phyloP scores from a whole-genome alignment of 176 grass and related monocot species.

The Cenchrus fungigraminus region DNA sequence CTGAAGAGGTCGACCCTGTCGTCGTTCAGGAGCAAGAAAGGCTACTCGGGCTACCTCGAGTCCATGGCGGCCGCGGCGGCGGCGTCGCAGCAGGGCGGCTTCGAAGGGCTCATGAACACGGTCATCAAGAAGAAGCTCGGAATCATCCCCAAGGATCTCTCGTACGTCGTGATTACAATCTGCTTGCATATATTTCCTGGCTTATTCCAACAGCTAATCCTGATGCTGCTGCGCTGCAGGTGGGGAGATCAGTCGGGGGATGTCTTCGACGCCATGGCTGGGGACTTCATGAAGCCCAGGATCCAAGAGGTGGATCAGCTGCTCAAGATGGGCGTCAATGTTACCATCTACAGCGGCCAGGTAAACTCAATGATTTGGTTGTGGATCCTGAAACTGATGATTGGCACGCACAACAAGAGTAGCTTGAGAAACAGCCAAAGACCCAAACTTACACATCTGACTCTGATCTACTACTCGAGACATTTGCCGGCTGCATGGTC shows the following conservation, averaged over 20 bases:
- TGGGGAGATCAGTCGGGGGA: constrained; percentile 65
- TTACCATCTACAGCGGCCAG: constrained; percentile 87
- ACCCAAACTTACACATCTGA: neutral
- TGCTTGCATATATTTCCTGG: too few relatives aligned
- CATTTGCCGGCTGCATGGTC: too few relatives aligned
- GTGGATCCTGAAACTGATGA: neutral
- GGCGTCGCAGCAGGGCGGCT: neutral
- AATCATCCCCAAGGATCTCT: constrained; percentile 69
- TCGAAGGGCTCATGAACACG: constrained; percentile 63
- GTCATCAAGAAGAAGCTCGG: constrained; percentile 75
- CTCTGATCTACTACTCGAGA: neutral
- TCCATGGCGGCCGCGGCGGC: constrained; percentile 36
- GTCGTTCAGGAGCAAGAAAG: constrained; percentile 30
- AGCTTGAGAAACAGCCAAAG: neutral
- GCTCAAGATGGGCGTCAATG: constrained; percentile 66
- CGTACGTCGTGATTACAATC: constrained; percentile 5
- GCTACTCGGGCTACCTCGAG: constrained; percentile 55
- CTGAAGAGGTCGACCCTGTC: constrained; percentile 11
- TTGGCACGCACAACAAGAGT: neutral
- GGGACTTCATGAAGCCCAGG: constrained; percentile 86
- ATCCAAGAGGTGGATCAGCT: constrained; percentile 86
- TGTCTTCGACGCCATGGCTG: constrained; percentile 53
- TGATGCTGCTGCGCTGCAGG: neutral
- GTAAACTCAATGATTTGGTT: neutral
- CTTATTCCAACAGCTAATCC: too few relatives aligned